phyloP scores from a whole-genome alignment of 2,329 filamentous ascomycete species.

The Talaromyces sp. region DNA sequence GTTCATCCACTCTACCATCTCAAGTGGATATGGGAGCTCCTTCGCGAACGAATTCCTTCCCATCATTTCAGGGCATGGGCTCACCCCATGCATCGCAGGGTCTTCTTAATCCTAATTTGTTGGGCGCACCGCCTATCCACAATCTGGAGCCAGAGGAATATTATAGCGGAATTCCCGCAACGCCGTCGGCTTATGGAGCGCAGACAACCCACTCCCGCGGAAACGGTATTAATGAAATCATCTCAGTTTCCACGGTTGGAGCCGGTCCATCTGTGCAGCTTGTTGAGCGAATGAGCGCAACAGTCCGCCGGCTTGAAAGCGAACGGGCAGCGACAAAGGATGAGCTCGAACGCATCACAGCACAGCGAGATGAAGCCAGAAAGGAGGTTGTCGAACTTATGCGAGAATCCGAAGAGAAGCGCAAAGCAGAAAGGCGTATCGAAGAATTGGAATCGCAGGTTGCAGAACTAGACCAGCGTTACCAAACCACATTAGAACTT shows the following conservation, averaged over 20 bases:
- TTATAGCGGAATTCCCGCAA: slow-evolving; percentile 33
- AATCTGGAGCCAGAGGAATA: slow-evolving; percentile 47
- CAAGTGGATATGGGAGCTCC: slow-evolving; percentile 37
- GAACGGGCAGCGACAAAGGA: slow-evolving; percentile 88
- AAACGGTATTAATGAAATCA: slow-evolving; percentile 65
- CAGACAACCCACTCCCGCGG: slow-evolving; percentile 48
- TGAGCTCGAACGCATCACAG: slow-evolving; percentile 70
- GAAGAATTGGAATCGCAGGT: slow-evolving; percentile 64
- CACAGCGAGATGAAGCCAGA: slow-evolving; percentile 89
- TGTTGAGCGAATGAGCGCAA: slow-evolving; percentile 91
- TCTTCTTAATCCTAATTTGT: slow-evolving; percentile 20
- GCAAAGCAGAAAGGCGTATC: slow-evolving; percentile 55
- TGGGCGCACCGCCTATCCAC: slow-evolving; percentile 31
- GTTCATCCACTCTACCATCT: slow-evolving; percentile 35
- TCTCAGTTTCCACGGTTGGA: slow-evolving; percentile 81
- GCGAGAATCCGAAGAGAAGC: slow-evolving; percentile 73
- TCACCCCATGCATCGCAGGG: slow-evolving; percentile 27
- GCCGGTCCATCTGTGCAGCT: slow-evolving; percentile 91
- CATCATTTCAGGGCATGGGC: slow-evolving; percentile 18
- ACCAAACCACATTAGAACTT: slow-evolving; percentile 89
- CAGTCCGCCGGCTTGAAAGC: slow-evolving; percentile 81
- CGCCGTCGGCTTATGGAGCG: slow-evolving; percentile 36
- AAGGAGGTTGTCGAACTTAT: slow-evolving; percentile 85
- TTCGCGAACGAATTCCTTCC: slow-evolving; percentile 44
- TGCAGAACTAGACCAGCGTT: slow-evolving; percentile 64